Conservation (phyloP, 1,139 yeast species). For the Suhomyces wounanorum region DNA sequence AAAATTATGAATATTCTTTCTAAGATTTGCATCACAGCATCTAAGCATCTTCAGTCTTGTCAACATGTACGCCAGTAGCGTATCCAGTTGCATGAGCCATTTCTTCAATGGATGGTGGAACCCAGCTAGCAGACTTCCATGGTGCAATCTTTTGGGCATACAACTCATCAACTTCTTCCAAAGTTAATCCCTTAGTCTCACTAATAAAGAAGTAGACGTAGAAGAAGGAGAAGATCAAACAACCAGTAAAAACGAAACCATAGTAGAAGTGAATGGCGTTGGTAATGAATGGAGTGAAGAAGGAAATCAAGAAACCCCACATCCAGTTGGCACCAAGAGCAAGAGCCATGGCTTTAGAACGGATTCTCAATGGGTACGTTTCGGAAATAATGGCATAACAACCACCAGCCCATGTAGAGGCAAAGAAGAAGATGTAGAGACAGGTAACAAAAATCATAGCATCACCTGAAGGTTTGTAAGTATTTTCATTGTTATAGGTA, state of each 20-base stretch:
- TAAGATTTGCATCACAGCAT: background rate
- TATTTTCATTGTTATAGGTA: conserved; percentile 23
- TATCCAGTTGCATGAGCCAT: conserved; percentile 27
- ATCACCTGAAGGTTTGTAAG: conserved; percentile 58
- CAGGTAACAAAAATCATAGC: conserved; percentile 81
- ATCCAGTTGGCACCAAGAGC: conserved; percentile 80
- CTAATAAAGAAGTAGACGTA: conserved; percentile 59
- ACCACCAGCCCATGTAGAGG: conserved; percentile 88
- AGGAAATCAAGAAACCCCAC: conserved; percentile 76
- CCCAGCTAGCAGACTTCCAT: conserved; percentile 52
- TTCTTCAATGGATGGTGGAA: conserved; percentile 40
- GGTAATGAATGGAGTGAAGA: conserved; percentile 69
- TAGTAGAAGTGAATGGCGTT: conserved; percentile 29
- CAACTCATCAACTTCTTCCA: conserved; percentile 71
- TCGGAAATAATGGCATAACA: conserved; percentile 81
- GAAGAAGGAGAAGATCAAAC: conserved; percentile 33
- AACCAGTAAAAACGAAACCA: conserved; percentile 30
- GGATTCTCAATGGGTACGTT: conserved; percentile 74
- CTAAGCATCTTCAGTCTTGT: conserved; percentile 17
- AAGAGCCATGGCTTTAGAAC: conserved; percentile 79
- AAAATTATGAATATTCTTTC: background rate
- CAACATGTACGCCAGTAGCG: conserved; percentile 16
- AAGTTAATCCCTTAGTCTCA: conserved; percentile 66
- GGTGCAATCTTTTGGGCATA: conserved; percentile 50
- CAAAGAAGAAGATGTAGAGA: conserved; percentile 79